Evolutionary conservation across 192 early-diverging fungal genomes (phyloP).

Genomic region (Entomortierella lignicola): DNA sequence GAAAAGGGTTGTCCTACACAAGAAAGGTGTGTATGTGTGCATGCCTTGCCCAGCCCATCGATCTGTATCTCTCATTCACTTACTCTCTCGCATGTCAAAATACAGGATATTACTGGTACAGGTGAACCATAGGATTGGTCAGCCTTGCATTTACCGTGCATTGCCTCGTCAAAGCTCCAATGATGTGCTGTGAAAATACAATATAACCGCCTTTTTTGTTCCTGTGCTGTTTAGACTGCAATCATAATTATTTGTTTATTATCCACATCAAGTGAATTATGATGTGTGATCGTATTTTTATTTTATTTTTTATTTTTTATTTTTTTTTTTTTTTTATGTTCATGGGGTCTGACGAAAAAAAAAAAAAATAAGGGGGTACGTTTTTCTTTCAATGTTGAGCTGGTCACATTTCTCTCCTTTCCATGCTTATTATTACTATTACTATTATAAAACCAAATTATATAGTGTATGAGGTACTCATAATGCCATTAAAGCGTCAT

Average conservation of each 20-base stretch:
- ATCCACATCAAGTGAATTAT: too few relatives aligned
- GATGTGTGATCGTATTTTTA: background rate
- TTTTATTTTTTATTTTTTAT: too few relatives aligned
- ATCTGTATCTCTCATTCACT: too few relatives aligned
- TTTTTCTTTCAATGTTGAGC: background rate
- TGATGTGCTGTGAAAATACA: background rate
- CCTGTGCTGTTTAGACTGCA: background rate
- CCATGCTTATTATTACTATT: too few relatives aligned
- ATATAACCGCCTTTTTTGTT: too few relatives aligned
- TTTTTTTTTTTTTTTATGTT: too few relatives aligned
- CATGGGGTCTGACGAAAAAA: constrained; percentile 19
- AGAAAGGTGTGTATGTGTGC: background rate
- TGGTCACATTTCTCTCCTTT: constrained; percentile 15
- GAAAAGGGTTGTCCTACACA: background rate
- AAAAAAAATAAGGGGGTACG: constrained; percentile 18
- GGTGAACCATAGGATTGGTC: background rate
- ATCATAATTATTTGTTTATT: too few relatives aligned
- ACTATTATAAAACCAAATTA: background rate
- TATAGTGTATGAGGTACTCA: background rate
- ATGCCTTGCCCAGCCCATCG: background rate
- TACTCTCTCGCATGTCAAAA: too few relatives aligned
- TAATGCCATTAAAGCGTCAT: too few relatives aligned
- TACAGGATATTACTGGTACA: background rate
- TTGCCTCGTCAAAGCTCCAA: background rate
- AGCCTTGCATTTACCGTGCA: background rate